Base-by-base conservation (phyloP, 371 early-diverging fungal genomes). In the Mortierella sp. region DNA sequence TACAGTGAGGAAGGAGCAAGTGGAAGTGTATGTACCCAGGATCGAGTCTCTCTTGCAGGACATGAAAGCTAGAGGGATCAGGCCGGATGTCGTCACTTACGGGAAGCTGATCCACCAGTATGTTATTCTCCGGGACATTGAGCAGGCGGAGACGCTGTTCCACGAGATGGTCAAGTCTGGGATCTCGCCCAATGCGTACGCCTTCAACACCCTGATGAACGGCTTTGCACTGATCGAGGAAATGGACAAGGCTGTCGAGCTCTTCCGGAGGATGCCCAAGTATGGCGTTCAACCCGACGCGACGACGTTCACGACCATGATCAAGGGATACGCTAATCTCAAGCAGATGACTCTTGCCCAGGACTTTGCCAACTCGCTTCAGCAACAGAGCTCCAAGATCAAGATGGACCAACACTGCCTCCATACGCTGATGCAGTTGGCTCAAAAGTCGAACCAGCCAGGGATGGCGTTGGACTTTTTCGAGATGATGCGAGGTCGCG, bases 151-250 rank as follows among this genome's bases (percentile, higher is more conserved):
- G 72, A 79, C 80, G 28, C 72, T 84, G 11, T 89, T 90, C 73
- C 88, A 76, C 26, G 77, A 80, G 54, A 84, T 83, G 80, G 81
- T 82, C 73, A 80, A 81, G 50, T 68, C 83, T 26, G 78, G 84
- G 11, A 75, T 79, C 19, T 79, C 80, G 13, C 81, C 82, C 31
- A 81, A 82, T 60, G 70, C 80, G 16, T 47, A 75, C 26, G 73
- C 76, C 1, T 88, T 83, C 73, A 90, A 88, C 74, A 89, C 73
- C 34, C 88, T 91, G 80, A 85, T 91, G 82, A 84, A 88, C 31
- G 90, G 90, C 28, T 81, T 89, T 21, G 86, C 89, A 26, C 50
- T 82, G 45, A 84, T 88, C 60, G 90, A 88, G 31, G 78, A 89
- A 42, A 86, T 91, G 79, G 89, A 89, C 65, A 89, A 91, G 72